Percentiles rank a stretch among this genome's conserved stretches.
phyloP scores from a whole-genome alignment of 768 basidiomycete species.

The Lactifluus pinguis region DNA sequence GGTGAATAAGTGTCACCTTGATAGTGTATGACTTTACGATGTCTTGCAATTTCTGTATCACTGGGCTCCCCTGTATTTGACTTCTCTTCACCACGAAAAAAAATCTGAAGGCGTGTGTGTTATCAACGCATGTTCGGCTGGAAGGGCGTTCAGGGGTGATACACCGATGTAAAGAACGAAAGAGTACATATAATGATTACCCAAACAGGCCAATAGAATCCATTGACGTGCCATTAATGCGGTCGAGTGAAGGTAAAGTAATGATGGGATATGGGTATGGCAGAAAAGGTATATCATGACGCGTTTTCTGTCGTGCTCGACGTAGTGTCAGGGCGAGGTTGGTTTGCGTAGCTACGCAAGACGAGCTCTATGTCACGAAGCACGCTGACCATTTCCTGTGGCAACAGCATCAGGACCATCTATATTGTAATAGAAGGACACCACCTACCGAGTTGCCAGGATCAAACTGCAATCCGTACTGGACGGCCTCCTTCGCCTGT shows the following conservation, averaged over 20 bases:
- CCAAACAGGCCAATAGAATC: not conserved
- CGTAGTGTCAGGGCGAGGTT: not conserved
- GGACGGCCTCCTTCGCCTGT: conserved; percentile 76
- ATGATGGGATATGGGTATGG: not conserved
- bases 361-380: conserved; percentile 15
- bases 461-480: conserved; percentile 81
- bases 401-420: not conserved
- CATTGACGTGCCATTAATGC: not conserved
- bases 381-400: conserved; percentile 18
- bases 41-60: not conserved
- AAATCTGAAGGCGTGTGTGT: not conserved
- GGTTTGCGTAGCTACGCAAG: conserved; percentile 9
- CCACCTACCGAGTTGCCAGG: conserved; percentile 46
- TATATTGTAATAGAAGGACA: not conserved
- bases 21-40: not conserved
- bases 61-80: not conserved
- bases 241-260: not conserved
- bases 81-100: not conserved
- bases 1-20: not conserved
- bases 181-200: not conserved
- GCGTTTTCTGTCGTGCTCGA: not conserved
- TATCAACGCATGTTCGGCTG: not conserved
- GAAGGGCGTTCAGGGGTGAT: not conserved
- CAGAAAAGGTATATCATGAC: not conserved
- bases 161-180: not conserved